Conservation (phyloP, 2,329 filamentous ascomycete genomes). For the Pestalotiopsis sp. region DNA sequence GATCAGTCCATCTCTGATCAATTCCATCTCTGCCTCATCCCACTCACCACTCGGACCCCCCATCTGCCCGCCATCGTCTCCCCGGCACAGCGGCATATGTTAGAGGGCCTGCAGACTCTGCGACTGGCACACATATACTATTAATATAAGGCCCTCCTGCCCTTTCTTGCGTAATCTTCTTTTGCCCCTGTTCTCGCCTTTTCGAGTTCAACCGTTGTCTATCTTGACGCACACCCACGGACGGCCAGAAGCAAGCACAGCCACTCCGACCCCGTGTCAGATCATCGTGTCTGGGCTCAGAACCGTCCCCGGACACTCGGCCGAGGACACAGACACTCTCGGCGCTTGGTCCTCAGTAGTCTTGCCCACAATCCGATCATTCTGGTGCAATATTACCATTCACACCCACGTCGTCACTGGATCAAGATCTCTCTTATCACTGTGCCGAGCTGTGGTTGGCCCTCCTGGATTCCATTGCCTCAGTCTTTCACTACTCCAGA, state of each 20-base stretch:
- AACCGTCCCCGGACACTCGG: neutral
- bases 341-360: neutral
- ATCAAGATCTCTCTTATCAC: neutral
- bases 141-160: constrained; percentile 10
- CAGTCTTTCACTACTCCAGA: neutral
- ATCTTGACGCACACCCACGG: neutral
- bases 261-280: neutral
- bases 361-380: neutral
- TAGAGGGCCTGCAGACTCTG: neutral
- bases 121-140: neutral
- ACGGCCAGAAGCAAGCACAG: neutral
- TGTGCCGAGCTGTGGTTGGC: neutral
- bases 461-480: neutral
- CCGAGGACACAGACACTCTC: constrained; percentile 1
- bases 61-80: constrained; percentile 16
- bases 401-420: neutral
- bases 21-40: constrained; percentile 15
- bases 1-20: constrained; percentile 34
- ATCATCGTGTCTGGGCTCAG: neutral
- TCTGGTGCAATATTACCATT: neutral
- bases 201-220: neutral
- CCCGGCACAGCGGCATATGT: neutral
- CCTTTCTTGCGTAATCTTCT: neutral
- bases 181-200: constrained; percentile 9
- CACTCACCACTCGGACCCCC: constrained; percentile 14